Conservation (phyloP, 148 eudicot species). For the Amaranthus palmeri region DNA sequence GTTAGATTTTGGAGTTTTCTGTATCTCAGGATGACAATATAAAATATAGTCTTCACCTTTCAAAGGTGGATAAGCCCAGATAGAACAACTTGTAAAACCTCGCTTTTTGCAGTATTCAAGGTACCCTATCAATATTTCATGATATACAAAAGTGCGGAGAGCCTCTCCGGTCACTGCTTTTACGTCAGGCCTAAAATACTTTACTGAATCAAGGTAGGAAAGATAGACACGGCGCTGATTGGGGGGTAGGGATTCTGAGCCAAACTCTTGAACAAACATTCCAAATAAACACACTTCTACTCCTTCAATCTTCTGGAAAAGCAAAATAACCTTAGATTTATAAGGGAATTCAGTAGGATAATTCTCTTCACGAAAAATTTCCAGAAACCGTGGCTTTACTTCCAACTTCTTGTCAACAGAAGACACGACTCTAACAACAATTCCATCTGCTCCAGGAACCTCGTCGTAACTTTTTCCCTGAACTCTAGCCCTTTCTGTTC, state of each 20-base stretch:
- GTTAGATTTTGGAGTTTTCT: conserved; percentile 68
- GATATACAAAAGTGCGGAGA: conserved; percentile 90
- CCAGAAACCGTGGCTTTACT: conserved; percentile 75
- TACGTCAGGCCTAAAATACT: conserved; percentile 78
- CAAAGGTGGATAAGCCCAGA: conserved; percentile 90
- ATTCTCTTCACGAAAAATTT: conserved; percentile 54
- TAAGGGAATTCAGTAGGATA: conserved; percentile 78
- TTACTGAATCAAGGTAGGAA: conserved; percentile 88
- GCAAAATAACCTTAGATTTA: conserved; percentile 74
- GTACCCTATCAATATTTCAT: conserved; percentile 87
- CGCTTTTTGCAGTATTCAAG: conserved; percentile 88
- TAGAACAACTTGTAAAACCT: conserved; percentile 81
- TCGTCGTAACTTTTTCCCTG: conserved; percentile 44
- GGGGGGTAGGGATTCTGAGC: conserved; percentile 66
- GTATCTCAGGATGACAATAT: conserved; percentile 78
- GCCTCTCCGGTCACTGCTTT: conserved; percentile 67
- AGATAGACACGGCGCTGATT: conserved; percentile 79
- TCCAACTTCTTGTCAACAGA: conserved; percentile 62
- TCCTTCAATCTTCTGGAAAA: conserved; percentile 84
- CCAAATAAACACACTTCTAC: conserved; percentile 88
- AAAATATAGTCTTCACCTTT: conserved; percentile 82
- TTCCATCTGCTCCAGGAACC: conserved; percentile 66
- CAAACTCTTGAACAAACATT: conserved; percentile 91
- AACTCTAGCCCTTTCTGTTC: conserved; percentile 58
- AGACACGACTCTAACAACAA: conserved; percentile 75